A percentile compares a stretch with the other conserved stretches of the same genome.
Conservation (phyloP, 2,329 filamentous ascomycete species). For the Parascedosporium putredinis region DNA sequence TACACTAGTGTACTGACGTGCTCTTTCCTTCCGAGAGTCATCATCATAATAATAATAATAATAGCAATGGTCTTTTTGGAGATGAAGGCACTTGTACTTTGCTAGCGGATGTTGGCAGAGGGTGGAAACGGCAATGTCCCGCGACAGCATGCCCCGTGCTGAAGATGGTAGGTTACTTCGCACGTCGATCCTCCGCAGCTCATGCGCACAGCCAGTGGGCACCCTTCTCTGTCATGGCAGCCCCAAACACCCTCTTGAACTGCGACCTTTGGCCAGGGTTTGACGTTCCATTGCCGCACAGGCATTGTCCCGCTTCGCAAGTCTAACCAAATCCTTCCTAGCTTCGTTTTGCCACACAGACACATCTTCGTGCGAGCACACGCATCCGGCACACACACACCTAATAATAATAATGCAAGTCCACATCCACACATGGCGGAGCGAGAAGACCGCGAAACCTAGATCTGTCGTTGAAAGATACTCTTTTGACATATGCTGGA, state of each 20-base stretch:
- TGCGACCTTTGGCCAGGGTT: too few species aligned
- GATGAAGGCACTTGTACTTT: too few species aligned
- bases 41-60: too few species aligned
- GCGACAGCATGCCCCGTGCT: background rate
- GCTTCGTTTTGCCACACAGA: background rate
- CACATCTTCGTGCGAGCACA: background rate
- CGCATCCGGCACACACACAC: too few species aligned
- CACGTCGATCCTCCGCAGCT: background rate
- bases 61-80: too few species aligned
- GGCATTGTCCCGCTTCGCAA: background rate
- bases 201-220: background rate
- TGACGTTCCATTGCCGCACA: background rate
- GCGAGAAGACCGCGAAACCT: too few species aligned
- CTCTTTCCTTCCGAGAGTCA: too few species aligned
- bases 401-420: too few species aligned
- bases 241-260: background rate
- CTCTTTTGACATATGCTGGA: too few species aligned
- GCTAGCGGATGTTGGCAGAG: too few species aligned
- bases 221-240: background rate
- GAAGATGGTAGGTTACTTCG: background rate
- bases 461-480: too few species aligned
- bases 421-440: background rate
- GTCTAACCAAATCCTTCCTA: background rate
- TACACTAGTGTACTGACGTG: too few species aligned
- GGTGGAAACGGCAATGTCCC: background rate